Evolutionary conservation across 108 stramenopile genomes (phyloP).

Genomic region (Skeletonema menzelii): DNA sequence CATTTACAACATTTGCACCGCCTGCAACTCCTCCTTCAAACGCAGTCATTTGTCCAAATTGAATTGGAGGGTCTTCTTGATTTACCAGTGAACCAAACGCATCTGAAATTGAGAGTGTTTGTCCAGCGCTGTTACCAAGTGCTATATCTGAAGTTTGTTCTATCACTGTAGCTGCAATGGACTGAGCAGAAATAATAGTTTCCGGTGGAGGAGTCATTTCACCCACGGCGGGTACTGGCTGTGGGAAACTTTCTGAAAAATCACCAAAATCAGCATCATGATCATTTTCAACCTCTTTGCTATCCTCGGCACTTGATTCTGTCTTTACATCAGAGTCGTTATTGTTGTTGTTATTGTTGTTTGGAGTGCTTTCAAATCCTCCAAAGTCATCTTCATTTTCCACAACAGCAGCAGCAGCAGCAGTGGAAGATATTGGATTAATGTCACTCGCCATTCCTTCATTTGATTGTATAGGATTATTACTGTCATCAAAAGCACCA

Average conservation of each 20-base stretch:
- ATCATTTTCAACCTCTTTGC: background rate
- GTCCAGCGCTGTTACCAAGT: background rate
- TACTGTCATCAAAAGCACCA: slow-evolving; percentile 4
- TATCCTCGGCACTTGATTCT: background rate
- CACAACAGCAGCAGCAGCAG: background rate
- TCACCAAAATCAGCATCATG: background rate
- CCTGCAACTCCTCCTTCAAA: background rate
- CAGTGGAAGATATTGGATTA: background rate
- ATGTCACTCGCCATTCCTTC: background rate
- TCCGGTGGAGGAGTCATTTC: background rate
- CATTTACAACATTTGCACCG: background rate
- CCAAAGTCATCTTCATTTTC: background rate
- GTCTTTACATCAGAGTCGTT: background rate
- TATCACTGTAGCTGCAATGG: background rate
- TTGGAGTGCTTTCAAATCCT: background rate
- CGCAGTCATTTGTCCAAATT: background rate
- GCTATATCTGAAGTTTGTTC: background rate
- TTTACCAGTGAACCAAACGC: slow-evolving; percentile 9
- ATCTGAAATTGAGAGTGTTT: slow-evolving; percentile 10
- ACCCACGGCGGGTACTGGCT: background rate
- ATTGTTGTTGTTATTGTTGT: background rate
- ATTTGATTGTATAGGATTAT: background rate
- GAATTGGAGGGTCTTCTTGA: background rate
- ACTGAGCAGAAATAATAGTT: background rate
- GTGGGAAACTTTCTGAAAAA: background rate